Base-by-base conservation (phyloP, 441 rosid species). In the Erodium texanum region DNA sequence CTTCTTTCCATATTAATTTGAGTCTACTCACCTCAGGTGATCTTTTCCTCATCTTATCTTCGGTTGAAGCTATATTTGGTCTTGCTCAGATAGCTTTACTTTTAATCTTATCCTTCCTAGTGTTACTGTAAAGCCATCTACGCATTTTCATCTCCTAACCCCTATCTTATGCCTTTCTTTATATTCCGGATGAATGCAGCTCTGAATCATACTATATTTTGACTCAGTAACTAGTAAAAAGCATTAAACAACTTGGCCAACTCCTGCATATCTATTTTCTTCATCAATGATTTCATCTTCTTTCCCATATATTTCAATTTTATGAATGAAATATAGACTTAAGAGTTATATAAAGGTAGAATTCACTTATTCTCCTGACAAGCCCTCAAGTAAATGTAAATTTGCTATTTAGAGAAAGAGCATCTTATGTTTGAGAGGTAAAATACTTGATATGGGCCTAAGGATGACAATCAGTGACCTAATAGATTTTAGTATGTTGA, bases 241-340 rank as follows among this genome's bases (percentile, higher is more conserved):
- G 63, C 63, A 58, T 58, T 59, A 59, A 59, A 59, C 63, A 59
- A 18, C 27, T 59, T 12, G 29, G 20, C 62, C 24, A 56, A 56
- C 24, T 56, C 62, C 62, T 56, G 16, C 10, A 56, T 20, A 11
- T 56, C 14, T 20, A 20, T 10, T 19, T 56, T 20, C 62, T 19
- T 56, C 10, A 16, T 16, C 7, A 7, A 16, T 18, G 59, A 52
- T 6, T 18, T 5, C 11, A 52, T 16, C 22, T 52, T 52, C 23
- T 7, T 52, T 52, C 20, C 58, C n/a, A 14, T 50, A 3, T 16
- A 14, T 14, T 50, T 50, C 58, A 50, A 50, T 19, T 50, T 50
- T 50, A 50, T 50, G 58, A 18, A 52, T 52, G 59, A 52, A 52
- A 52, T 52, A 52, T 52, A 18, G 2, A 52, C 20, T 6, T 19